These are phyloP conservation scores for Lithohypha guttulata DNA, from an alignment of 2,329 filamentous ascomycete genomes.

Conservation along the genomic window DNA sequence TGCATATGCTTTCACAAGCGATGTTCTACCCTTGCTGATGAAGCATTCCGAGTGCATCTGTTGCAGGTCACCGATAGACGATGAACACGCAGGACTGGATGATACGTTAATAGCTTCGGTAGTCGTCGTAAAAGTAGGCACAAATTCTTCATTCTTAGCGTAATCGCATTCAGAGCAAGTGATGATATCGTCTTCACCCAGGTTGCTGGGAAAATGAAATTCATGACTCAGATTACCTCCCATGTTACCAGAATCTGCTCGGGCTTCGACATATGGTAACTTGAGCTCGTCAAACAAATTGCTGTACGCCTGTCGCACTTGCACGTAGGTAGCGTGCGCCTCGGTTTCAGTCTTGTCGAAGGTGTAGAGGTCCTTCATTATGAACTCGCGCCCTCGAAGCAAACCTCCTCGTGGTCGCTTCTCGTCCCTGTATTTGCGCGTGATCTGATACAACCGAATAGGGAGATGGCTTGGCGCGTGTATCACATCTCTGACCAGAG, in stretches of 20 bases:
- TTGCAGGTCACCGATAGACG: not conserved
- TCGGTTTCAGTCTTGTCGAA: slow-evolving; percentile 61
- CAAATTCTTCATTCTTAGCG: slow-evolving; percentile 81
- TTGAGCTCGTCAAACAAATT: slow-evolving; percentile 72
- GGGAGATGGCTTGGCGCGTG: slow-evolving; percentile 81
- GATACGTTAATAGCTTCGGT: no score
- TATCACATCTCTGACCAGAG: slow-evolving; percentile 59
- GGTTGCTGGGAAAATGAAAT: slow-evolving; percentile 70
- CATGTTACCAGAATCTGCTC: slow-evolving; percentile 93
- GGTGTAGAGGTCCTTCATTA: slow-evolving; percentile 98
- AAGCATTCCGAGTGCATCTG: not conserved
- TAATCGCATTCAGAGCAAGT: slow-evolving; percentile 64
- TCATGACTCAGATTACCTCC: slow-evolving; percentile 89
- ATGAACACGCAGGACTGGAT: not conserved
- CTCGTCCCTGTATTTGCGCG: slow-evolving; percentile 92
- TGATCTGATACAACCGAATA: slow-evolving; percentile 79
- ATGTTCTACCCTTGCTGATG: slow-evolving; percentile 4
- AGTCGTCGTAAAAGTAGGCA: slow-evolving; percentile 29
- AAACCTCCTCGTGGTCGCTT: slow-evolving; percentile 77
- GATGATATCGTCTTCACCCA: slow-evolving; percentile 78
- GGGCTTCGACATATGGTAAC: slow-evolving; percentile 71
- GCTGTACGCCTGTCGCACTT: slow-evolving; percentile 63
- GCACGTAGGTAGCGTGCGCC: slow-evolving; percentile 70
- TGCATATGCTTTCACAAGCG: slow-evolving; percentile 4
- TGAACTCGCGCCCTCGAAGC: slow-evolving; percentile 76